Base-by-base conservation (phyloP, 495 filamentous ascomycete genomes). In the Aspergillus carlsbadensis region DNA sequence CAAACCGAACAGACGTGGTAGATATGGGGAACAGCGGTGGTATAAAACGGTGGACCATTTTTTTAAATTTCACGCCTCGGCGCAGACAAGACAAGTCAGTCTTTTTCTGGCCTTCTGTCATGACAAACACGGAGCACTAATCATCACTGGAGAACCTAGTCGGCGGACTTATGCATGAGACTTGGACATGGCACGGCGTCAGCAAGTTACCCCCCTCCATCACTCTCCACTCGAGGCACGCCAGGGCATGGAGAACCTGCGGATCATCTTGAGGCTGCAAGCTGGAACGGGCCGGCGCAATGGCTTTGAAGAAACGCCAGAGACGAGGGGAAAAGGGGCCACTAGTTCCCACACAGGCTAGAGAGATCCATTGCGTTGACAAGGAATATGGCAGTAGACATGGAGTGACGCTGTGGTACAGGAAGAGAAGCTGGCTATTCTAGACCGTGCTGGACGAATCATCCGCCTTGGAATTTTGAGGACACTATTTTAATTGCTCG, bases 191-290 rank as follows among this genome's bases (percentile, higher is more conserved):
- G 65, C 56, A 70, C 63, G 64, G 70, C 64, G 65, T 73, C 70
- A 73, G 68, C 70, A 60, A 65, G 60, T 66, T 63, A 58, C 59
- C 58, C 68, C 66, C 60, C 68, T 63, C 58, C 58, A 60, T 65
- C 64, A 65, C 69, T 67, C 66, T 70, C 71, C 71, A 72, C 65
- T 72, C 57, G 69, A 68, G 64, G 62, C 65, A 45, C 58, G 62
- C 60, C 45, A 54, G 59, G 55, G 64, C 64, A 69, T 70, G 66
- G 66, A 65, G 62, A 68, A 70, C 59, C 69, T 77, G 75, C 75
- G 74, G 73, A 77, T 76, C 74, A 77, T 76, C 67, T 64, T 71
- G 74, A 76, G 75, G 73, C 75, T 78, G 75, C 75, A 77, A 74
- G 69, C 73, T 72, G 75, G 75, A 71, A 75, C 75, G 75, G 75